Percentiles rank a stretch among this genome's conserved stretches.
Conservation (phyloP, 257 asterid species). For the Agastache rugosa region DNA sequence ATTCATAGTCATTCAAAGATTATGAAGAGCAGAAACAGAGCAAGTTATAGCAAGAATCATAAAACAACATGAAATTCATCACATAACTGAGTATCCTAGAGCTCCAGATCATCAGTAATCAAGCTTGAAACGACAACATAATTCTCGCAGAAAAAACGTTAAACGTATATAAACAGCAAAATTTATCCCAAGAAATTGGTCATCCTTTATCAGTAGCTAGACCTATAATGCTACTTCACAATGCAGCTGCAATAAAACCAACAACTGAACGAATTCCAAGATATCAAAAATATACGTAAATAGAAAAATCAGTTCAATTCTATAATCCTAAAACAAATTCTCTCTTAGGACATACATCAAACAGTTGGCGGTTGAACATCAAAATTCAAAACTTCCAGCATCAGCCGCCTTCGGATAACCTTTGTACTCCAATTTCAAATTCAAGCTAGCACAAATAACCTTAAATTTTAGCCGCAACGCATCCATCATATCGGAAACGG, state of each 20-base stretch:
- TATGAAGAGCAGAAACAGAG: no score
- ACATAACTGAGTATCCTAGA: no score
- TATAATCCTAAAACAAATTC: no score
- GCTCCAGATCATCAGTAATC: background rate
- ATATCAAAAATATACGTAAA: no score
- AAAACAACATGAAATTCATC: no score
- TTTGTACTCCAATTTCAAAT: conserved; percentile 54
- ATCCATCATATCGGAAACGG: conserved; percentile 53
- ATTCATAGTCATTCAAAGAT: no score
- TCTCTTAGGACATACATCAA: conserved; percentile 40
- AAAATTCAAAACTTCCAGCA: conserved; percentile 47
- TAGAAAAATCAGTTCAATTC: no score
- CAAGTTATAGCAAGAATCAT: no score
- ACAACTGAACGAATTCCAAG: background rate
- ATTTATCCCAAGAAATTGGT: background rate
- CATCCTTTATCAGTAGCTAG: background rate
- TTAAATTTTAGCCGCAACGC: conserved; percentile 61
- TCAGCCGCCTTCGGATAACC: conserved; percentile 49
- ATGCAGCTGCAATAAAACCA: background rate
- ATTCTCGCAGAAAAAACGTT: background rate
- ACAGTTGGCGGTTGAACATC: conserved; percentile 34
- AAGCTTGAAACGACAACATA: background rate
- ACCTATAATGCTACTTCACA: background rate
- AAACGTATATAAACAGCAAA: background rate
- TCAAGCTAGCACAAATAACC: conserved; percentile 61